Evolutionary conservation across 495 filamentous ascomycete species (phyloP).

Genomic region (Xylaria telfairii): DNA sequence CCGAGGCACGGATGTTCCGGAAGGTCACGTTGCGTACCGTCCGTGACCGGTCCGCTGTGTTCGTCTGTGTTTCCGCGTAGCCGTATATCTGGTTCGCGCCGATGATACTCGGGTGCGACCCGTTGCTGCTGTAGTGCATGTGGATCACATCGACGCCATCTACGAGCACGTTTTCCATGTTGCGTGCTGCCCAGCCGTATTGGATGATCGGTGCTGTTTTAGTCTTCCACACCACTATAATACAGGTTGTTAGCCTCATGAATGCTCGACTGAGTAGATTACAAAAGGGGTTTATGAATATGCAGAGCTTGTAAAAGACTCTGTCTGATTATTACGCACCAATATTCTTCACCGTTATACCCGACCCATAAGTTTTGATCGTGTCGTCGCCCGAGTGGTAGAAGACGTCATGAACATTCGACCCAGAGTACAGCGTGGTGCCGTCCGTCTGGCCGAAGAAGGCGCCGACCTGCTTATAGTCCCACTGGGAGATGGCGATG

Average conservation of each 20-base stretch:
- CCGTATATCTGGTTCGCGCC: conserved; percentile 6
- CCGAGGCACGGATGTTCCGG: conserved; percentile 17
- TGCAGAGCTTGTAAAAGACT: background rate
- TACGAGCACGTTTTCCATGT: conserved; percentile 33
- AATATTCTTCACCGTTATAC: background rate
- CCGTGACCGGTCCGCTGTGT: background rate
- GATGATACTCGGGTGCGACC: conserved; percentile 18
- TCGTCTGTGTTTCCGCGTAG: background rate
- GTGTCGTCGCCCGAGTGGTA: background rate
- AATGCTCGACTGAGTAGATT: background rate
- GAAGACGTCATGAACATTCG: background rate
- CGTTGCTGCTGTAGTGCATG: conserved; percentile 31
- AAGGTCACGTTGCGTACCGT: conserved; percentile 4
- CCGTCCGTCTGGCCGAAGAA: background rate
- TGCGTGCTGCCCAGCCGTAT: conserved; percentile 39
- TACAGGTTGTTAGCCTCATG: background rate
- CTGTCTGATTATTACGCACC: background rate
- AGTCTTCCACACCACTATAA: background rate
- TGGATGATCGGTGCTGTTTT: conserved; percentile 31
- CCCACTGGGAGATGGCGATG: background rate
- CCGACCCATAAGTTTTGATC: background rate
- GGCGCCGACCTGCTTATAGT: background rate
- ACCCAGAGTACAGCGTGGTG: background rate
- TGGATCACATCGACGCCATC: conserved; percentile 40
- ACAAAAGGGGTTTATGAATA: background rate